phyloP scores from a whole-genome alignment of 2,329 filamentous ascomycete genomes.

The Ciborinia camelliae region DNA sequence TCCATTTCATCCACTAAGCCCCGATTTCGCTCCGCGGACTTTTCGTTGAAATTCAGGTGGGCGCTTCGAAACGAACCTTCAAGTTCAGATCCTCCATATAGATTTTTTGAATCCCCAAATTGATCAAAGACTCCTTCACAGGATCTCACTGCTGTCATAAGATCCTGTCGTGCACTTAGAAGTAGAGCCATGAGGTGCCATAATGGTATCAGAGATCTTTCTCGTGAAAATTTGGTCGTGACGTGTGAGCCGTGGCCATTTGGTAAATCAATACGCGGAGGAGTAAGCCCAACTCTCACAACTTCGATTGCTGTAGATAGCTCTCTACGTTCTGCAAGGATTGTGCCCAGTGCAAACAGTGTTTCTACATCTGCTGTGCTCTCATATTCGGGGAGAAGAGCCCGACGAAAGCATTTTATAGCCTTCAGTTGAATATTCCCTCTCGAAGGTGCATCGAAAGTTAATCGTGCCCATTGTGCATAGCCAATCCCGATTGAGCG shows the following conservation, averaged over 20 bases:
- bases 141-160: conserved; percentile 71
- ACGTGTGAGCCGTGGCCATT: conserved; percentile 36
- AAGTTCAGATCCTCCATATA: conserved; percentile 62
- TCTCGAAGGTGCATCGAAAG: conserved; percentile 69
- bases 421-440: conserved; percentile 74
- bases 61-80: conserved; percentile 56
- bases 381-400: conserved; percentile 64
- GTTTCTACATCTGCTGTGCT: conserved; percentile 69
- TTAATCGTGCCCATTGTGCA: conserved; percentile 82
- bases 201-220: conserved; percentile 68
- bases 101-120: conserved; percentile 67
- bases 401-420: conserved; percentile 69
- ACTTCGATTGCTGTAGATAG: conserved; percentile 76
- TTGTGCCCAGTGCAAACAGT: conserved; percentile 74
- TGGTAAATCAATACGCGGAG: conserved; percentile 44
- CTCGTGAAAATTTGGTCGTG: conserved; percentile 44
- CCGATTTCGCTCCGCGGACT: conserved; percentile 31
- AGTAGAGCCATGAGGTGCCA: conserved; percentile 91
- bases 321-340: conserved; percentile 85
- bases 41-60: conserved; percentile 54
- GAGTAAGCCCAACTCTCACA: conserved; percentile 70
- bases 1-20: conserved; percentile 77
- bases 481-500: conserved; percentile 82
- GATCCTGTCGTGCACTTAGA: conserved; percentile 83
- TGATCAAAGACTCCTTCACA: conserved; percentile 92